Evolutionary conservation across 257 asterid species (phyloP).

Genomic region (Solanum arcanum): DNA sequence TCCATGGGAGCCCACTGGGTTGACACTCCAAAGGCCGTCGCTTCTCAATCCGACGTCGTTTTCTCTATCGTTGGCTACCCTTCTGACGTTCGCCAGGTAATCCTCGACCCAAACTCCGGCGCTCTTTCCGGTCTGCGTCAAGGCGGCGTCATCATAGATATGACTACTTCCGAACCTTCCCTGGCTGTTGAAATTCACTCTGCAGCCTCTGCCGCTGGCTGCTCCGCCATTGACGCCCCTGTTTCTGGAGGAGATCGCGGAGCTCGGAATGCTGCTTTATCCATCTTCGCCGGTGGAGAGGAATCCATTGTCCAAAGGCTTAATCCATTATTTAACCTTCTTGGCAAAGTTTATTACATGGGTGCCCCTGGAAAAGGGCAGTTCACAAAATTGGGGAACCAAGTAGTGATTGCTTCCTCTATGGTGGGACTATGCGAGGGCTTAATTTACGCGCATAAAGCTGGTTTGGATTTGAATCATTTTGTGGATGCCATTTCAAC

Average conservation of each 20-base stretch:
- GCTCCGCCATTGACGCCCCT: slow-evolving; percentile 76
- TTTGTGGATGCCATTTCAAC: slow-evolving; percentile 65
- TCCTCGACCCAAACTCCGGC: slow-evolving; percentile 33
- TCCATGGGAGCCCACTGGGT: slow-evolving; percentile 84
- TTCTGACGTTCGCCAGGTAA: slow-evolving; percentile 57
- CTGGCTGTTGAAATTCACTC: slow-evolving; percentile 68
- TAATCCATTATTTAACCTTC: background rate
- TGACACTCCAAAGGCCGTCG: slow-evolving; percentile 61
- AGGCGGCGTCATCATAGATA: slow-evolving; percentile 61
- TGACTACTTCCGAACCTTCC: slow-evolving; percentile 95
- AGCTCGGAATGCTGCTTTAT: slow-evolving; percentile 66
- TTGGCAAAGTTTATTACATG: slow-evolving; percentile 77
- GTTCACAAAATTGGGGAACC: slow-evolving; percentile 72
- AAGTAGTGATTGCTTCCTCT: slow-evolving; percentile 56
- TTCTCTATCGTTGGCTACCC: slow-evolving; percentile 93
- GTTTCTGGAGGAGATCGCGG: slow-evolving; percentile 94
- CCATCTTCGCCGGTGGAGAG: slow-evolving; percentile 85
- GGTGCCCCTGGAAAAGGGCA: slow-evolving; percentile 94
- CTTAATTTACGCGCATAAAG: slow-evolving; percentile 62
- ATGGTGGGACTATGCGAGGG: slow-evolving; percentile 96
- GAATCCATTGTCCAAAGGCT: slow-evolving; percentile 21
- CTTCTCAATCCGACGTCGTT: slow-evolving; percentile 72
- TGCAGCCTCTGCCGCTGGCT: slow-evolving; percentile 40
- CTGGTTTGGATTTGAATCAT: slow-evolving; percentile 46
- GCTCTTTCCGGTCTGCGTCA: slow-evolving; percentile 59